Base-by-base conservation (phyloP, 2,329 filamentous ascomycete genomes). In the Cercospora sojina region DNA sequence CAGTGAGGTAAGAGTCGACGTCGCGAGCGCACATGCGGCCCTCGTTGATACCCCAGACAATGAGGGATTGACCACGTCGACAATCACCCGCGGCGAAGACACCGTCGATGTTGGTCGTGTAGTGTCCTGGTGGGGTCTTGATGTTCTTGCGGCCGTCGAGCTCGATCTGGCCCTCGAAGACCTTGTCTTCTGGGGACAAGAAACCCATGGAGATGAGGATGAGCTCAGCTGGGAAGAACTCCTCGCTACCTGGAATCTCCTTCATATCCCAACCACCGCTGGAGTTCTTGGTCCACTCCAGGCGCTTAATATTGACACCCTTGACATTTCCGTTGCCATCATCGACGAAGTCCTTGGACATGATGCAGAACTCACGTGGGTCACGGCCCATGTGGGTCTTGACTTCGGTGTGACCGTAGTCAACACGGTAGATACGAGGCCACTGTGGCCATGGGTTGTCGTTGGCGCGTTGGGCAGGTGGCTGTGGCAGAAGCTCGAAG, bases 361-460 rank as follows among this genome's bases (percentile, higher is more conserved):
- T 97, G 82, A 98, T 93, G 83, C 93, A 97, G 85, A 91, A 98
- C 83, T 97, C 94, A 74, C 94, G 92, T 66, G 94, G 94, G 76
- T 97, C 94, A 79, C 93, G 93, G 81, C 94, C 94, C 84, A 93
- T 94, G 83, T 97, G 93, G 73, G 94, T 93, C 80, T 94, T 93
- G 75, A 97, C 94, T 81, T 98, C 94, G 16, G 90, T 90, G 84
- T 98, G 94, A 64, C 94, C 94, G 77, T 98, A 98, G 81, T 98
- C 94, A n/a, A 97, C 91, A 74, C 94, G 93, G 86, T 97, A 97
- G 79, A 97, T 93, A 75, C 93, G 91, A 65, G 94, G 94, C 93
- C 94, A 98, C 82, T 97, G 94, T 9, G 94, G 94, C 94, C 94
- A 98, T 69, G 94, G 94, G 85, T 98, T 98, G 81, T 97, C 94